Evolutionary conservation across 306 rosid species (phyloP), one percentile per base, ranked within the genome.

Genomic region (Lathyrus oleraceus): DNA sequence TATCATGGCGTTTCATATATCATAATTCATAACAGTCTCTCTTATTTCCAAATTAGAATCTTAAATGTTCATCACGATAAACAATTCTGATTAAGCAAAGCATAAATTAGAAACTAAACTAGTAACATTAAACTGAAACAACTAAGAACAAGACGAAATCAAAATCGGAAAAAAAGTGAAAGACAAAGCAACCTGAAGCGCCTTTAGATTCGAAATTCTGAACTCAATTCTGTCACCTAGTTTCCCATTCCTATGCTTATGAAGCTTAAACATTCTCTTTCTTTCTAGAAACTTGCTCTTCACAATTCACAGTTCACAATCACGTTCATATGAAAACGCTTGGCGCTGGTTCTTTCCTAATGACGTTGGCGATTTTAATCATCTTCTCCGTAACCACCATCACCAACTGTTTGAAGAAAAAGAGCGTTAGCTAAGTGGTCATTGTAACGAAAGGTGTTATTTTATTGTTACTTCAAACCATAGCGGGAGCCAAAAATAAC

Each of bases 391-490:
- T 76, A 85, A 75, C 87, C 72, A 73, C 72, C 80, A 68, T 76
- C 76, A 86, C 92, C 96, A 88, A 81, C 84, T 71, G 64, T 80
- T 71, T 44, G 82, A 59, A 72, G 45, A 75, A 77, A 76, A 13
- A 45, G 78, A 36, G 87, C 65, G 87, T 87, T 85, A 83, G 98
- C 86, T 88, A 68, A 79, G 17, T 76, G 77, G 97, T 94, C 97
- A 78, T 84, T 90, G 90, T 90, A 65, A 74, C 17, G 78, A 83
- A 80, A 51, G 91, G 70, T 83, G 86, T 67, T 76, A 71, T 79
- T 76, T 85, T 61, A 81, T 80, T 87, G 69, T 75, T 79, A 75
- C 87, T 81, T 62, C 77, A 59, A 59, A 72, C 72, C 63, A 54
- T 74, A 30, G 78, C 61, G 63, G 39, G 66, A 76, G 57, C 8